Evolutionary conservation across 2,329 filamentous ascomycete species (phyloP).

Genomic region (Aureobasidium subglaciale): DNA sequence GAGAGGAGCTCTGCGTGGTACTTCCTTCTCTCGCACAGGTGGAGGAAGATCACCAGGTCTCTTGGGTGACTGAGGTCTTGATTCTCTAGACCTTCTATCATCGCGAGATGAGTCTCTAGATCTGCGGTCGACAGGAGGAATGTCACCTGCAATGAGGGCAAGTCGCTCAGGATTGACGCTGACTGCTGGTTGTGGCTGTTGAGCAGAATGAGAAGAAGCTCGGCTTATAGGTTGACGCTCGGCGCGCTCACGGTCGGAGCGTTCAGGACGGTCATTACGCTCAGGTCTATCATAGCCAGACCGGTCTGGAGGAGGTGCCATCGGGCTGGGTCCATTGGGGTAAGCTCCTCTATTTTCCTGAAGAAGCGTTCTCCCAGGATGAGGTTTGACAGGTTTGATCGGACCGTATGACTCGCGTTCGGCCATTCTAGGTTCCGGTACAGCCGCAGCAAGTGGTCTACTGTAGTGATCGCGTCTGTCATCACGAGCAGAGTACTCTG

Average conservation of each 20-base stretch:
- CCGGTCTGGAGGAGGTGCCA: slow-evolving; percentile 6
- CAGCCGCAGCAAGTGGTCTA: neutral
- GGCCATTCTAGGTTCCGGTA: neutral
- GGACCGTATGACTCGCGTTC: slow-evolving; percentile 9
- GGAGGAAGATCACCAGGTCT: slow-evolving; percentile 31
- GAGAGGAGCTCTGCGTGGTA: slow-evolving; percentile 19
- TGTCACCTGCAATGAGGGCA: slow-evolving; percentile 33
- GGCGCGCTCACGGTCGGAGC: slow-evolving; percentile 8
- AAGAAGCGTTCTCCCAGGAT: slow-evolving; percentile 4
- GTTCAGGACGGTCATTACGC: neutral
- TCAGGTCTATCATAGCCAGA: slow-evolving; percentile 1
- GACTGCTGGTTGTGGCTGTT: neutral
- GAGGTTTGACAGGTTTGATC: slow-evolving; percentile 1
- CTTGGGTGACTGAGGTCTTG: slow-evolving; percentile 19
- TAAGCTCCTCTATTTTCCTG: slow-evolving; percentile 13
- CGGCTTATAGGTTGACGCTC: neutral
- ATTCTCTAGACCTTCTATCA: slow-evolving; percentile 22
- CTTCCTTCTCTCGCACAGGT: slow-evolving; percentile 31
- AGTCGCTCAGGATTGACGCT: slow-evolving; percentile 38
- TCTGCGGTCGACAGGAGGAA: slow-evolving; percentile 18
- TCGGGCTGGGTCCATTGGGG: neutral
- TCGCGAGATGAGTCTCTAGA: slow-evolving; percentile 18
- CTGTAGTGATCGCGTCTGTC: slow-evolving; percentile 15
- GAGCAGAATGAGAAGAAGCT: slow-evolving; percentile 2
- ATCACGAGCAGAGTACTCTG: slow-evolving; percentile 30